A percentile compares a stretch with the other conserved stretches of the same genome.
Conservation (phyloP, 352 stramenopile species). For the Nothophytophthora sp. region DNA sequence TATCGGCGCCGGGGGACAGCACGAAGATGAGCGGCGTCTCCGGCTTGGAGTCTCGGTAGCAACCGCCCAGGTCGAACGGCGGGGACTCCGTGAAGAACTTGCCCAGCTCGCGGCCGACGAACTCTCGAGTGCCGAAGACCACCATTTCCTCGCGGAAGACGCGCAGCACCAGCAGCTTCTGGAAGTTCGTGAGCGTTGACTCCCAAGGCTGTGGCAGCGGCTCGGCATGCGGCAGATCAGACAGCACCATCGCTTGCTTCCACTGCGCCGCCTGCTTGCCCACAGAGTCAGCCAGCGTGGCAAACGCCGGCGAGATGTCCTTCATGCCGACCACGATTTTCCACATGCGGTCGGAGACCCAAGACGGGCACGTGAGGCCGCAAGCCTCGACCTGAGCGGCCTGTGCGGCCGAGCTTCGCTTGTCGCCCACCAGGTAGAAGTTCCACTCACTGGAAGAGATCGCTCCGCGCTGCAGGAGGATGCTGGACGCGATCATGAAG, state of each 20-base stretch:
- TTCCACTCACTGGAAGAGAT: conserved; percentile 84
- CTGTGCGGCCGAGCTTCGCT: conserved; percentile 59
- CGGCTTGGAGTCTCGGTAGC: conserved; percentile 91
- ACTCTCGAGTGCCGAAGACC: conserved; percentile 86
- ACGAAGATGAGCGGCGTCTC: conserved; percentile 95
- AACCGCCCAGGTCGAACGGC: conserved; percentile 91
- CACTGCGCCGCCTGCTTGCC: conserved; percentile 52
- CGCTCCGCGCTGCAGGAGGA: conserved; percentile 72
- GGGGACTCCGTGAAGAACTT: conserved; percentile 89
- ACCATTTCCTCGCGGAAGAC: conserved; percentile 92
- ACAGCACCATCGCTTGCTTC: conserved; percentile 78
- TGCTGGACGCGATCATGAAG: conserved; percentile 92
- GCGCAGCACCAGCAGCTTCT: conserved; percentile 90
- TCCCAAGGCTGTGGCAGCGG: conserved; percentile 73
- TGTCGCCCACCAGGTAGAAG: conserved; percentile 90
- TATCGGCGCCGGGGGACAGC: conserved; percentile 91
- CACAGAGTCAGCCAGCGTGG: conserved; percentile 47
- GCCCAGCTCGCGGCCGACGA: conserved; percentile 80
- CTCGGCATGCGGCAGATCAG: conserved; percentile 76
- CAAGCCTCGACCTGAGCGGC: conserved; percentile 31
- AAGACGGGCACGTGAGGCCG: conserved; percentile 45
- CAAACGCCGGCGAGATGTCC: conserved; percentile 60
- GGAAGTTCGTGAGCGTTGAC: conserved; percentile 79
- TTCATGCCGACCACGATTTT: conserved; percentile 70
- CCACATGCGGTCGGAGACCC: conserved; percentile 83